Base-by-base conservation (phyloP, 495 filamentous ascomycete genomes). In the Annulohypoxylon bovei region DNA sequence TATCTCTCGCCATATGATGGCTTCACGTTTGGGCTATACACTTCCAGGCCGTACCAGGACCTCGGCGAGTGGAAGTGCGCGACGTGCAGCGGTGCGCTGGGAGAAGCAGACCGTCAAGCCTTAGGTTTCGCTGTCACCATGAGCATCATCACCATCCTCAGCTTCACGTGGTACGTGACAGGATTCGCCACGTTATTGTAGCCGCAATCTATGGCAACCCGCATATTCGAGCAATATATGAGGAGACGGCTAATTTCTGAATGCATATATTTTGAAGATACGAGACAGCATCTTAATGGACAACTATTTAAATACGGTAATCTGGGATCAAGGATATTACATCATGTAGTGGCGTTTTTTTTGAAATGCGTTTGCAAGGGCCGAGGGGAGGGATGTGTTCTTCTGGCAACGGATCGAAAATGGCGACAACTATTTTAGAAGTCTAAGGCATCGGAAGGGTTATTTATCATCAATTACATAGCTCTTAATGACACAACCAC, bases 81-180 rank as follows among this genome's bases (percentile, higher is more conserved):
- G 0, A 92, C 90, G 16, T 97, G 94, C 84, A 92, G 81, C 78
- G 86, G 81, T 22, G 93, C 91, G 7, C 63, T 91, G 28, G 88
- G 88, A 6, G 82, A 84, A 46, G 81, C 88, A 67, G 90, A 94
- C 46, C 81, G 81, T 40, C 84, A 89, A 62, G 90, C 89, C 2
- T 70, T 98, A 6, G 88, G 90, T 47, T 91, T 93, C 65, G 85
- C 91, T 57, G 59, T 95, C 47, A 86, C 88, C 54, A 96, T 96
- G 92, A 87, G 85, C 42, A 66, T 86, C 18, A 81, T 95, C 47
- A 97, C 94, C 6, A 81, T 97, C 11, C 67, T 91, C 27, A 93
- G 92, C 47, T 97, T 97, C 76, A 92, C 92, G 54, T 97, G 93
- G 91, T 98, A 97, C 71, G 89, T 93, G 44, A 86, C 86, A 42